Conservation (phyloP, 78 protist genomes). For the Corallochytrium limacisporum region DNA sequence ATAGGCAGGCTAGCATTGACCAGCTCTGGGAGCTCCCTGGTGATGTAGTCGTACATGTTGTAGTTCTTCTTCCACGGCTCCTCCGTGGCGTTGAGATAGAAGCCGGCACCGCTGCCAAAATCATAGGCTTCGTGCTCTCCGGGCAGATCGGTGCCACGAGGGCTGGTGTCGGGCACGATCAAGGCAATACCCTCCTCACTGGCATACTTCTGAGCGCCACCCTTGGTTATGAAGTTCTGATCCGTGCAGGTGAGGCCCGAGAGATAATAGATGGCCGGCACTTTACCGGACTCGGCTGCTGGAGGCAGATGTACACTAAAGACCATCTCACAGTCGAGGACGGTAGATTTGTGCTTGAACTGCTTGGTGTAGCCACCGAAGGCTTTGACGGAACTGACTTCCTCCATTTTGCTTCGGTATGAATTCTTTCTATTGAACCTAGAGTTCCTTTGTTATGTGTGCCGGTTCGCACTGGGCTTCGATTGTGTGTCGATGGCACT, state of each 20-base stretch:
- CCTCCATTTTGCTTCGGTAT: no score
- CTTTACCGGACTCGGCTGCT: background rate
- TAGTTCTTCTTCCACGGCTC: constrained; percentile 44
- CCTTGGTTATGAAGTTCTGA: constrained; percentile 63
- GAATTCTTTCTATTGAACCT: no score
- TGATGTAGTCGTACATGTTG: constrained; percentile 70
- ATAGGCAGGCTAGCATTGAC: background rate
- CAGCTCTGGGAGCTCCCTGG: constrained; percentile 52
- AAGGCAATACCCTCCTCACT: constrained; percentile 28
- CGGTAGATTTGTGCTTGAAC: no score
- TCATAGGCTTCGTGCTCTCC: constrained; percentile 40
- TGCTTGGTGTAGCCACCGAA: no score
- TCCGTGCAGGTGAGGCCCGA: constrained; percentile 70
- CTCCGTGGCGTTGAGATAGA: constrained; percentile 72
- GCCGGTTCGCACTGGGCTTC: no score
- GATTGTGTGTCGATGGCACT: no score
- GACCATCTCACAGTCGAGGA: background rate
- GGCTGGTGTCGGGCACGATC: constrained; percentile 77
- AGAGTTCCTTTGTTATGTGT: no score
- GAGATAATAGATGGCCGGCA: constrained; percentile 2
- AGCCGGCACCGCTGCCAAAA: constrained; percentile 53
- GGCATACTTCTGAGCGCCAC: constrained; percentile 48
- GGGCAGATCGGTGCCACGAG: constrained; percentile 41
- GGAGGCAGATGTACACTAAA: background rate
- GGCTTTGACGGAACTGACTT: no score